Base-by-base conservation (phyloP, 2,329 filamentous ascomycete genomes). In the Domatiomyces catenatus region DNA sequence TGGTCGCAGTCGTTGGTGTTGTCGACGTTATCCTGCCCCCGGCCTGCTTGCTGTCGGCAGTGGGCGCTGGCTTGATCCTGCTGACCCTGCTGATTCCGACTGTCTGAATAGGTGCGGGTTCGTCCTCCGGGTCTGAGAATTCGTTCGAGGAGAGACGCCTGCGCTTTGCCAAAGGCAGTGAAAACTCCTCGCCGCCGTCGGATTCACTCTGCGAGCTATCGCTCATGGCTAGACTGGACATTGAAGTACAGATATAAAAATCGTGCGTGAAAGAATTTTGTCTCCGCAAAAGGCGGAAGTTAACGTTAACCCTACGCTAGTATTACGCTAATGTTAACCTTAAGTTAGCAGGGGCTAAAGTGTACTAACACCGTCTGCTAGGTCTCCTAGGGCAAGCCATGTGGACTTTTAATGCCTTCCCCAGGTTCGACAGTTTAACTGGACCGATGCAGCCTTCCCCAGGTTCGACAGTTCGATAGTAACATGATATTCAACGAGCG, bases 1-100 rank as follows among this genome's bases (percentile, higher is more conserved):
- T 84, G 17, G 75, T 39, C 32, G 32, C 10, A 5, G 32, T 39
- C 15, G 32, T 39, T 15, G 32, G 5, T 39, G 10, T 39, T 39
- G 28, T 36, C 28, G 28, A 36, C 12, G 28, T 36, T 8, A 39
- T 39, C 10, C 10, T 39, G 12, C 2, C 15, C 15, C 10, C 10
- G 15, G 32, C 10, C 32, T 39, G 10, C 15, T 39, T 39, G 32
- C 15, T 15, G 32, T 15, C 32, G 32, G 15, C 8, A 39, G 47
- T 42, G 15, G 47, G 42, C 24, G 46, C 42, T 48, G 45, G 8
- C 15, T 26, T 26, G 22, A 24, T 20, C 46, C 44, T 19, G 7
- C 24, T n/a, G 6, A 42, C 20, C 18, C 46, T 42, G 8, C 17
- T 32, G 32, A 39, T 39, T 12, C 32, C 32, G 5, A 15, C 12